Evolutionary conservation across 2,329 filamentous ascomycete genomes (phyloP), one percentile per base, ranked within the genome.

Genomic region (Lasiodiplodia gonubiensis): DNA sequence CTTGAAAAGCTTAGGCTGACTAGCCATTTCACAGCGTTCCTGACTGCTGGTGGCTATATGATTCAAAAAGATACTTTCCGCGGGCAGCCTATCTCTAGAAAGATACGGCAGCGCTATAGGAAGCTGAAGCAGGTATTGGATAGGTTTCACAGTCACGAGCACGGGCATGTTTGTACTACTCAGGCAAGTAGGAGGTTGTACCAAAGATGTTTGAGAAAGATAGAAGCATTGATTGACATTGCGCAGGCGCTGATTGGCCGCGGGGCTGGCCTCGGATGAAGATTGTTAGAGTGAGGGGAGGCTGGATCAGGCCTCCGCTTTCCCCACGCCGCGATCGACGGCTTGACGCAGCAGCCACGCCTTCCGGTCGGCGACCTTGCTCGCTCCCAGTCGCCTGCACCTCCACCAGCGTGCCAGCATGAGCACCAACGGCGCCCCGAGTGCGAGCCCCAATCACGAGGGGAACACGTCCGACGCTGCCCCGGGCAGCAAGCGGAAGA

Each of bases 401-500:
- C 46, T 25, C 21, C n/a, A 25, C 46, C n/a, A n/a, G 16, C 21
- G 54, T 30, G 7, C 53, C 54, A 67, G 49, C 66, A 63, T 49
- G 49, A 67, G 57, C 37, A 67, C 69, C 61, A 73, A 76, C 68
- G 74, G 74, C 67, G 75, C 72, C 67, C 75, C 75, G 63, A 75
- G 74, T n/a, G 74, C 75, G 70, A 79, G 76, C 69, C 76, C 76
- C 4, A 69, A 70, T 21, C 72, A 73, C 66, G 74, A 77, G 16
- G 59, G 70, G 46, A 63, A 67, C 64, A 69, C 68, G 66, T 51
- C 57, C 51, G 57, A 63, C 30, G 57, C 55, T 18, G 12, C n/a
- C 4, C 69, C 69, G 52, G 55, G 70, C 42, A 68, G 72, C 64
- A 83, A 84, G 76, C 78, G 82, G 48, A 83, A 82, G 74, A 77